A percentile compares a stretch with the other conserved stretches of the same genome.
These are phyloP conservation scores for Daldinia vernicosa DNA, from an alignment of 495 filamentous ascomycete genomes.

Conservation along the genomic window DNA sequence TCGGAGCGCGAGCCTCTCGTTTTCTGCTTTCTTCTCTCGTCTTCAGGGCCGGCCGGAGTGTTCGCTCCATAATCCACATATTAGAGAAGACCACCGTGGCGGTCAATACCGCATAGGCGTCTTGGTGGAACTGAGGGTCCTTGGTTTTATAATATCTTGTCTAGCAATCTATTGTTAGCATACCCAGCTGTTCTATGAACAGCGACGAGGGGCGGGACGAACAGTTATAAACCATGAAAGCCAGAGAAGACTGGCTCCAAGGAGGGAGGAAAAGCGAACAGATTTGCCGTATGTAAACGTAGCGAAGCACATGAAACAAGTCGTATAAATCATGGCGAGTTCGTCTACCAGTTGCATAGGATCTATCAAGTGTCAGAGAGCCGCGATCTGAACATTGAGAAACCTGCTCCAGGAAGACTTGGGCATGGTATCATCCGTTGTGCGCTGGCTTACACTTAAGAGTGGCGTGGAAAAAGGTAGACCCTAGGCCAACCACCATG, in stretches of 20 bases:
- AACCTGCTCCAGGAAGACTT: slow-evolving; percentile 7
- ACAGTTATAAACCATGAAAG: slow-evolving; percentile 83
- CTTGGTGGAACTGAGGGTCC: slow-evolving; percentile 92
- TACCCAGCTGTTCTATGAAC: neutral
- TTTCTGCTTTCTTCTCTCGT: slow-evolving; percentile 52
- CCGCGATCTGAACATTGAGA: slow-evolving; percentile 16
- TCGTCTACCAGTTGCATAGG: slow-evolving; percentile 98
- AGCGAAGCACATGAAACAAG: slow-evolving; percentile 88
- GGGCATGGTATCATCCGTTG: slow-evolving; percentile 22
- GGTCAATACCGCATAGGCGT: slow-evolving; percentile 85
- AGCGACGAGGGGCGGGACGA: slow-evolving; percentile 21
- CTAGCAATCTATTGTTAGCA: slow-evolving; percentile 45
- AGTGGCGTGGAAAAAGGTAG: slow-evolving; percentile 83
- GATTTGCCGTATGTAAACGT: slow-evolving; percentile 80
- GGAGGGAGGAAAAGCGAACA: slow-evolving; percentile 57
- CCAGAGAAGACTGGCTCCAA: slow-evolving; percentile 68
- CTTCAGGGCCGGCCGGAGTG: slow-evolving; percentile 68
- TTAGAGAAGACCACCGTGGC: slow-evolving; percentile 76
- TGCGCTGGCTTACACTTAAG: slow-evolving; percentile 71
- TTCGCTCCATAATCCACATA: slow-evolving; percentile 90
- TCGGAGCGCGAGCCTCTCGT: slow-evolving; percentile 57
- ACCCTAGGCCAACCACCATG: slow-evolving; percentile 80
- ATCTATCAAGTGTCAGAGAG: slow-evolving; percentile 62
- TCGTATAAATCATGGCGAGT: slow-evolving; percentile 97
- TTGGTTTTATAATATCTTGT: slow-evolving; percentile 94